Base-by-base conservation (phyloP, 441 rosid species). In the Euphorbia corollata region DNA sequence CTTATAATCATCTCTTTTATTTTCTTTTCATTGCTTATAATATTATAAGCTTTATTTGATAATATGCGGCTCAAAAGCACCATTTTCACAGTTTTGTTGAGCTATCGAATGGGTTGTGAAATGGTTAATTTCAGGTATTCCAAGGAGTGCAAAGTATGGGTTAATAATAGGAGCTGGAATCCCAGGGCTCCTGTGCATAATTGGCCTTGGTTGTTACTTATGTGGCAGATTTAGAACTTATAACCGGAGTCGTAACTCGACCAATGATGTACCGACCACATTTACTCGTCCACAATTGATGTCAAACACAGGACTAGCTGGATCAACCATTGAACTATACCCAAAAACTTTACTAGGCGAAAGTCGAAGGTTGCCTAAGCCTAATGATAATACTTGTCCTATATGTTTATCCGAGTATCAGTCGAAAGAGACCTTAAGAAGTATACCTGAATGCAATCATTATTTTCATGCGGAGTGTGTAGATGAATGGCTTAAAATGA, bases 381-480 rank as follows among this genome's bases (percentile, higher is more conserved):
- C 92, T 8, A 71, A 68, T 4, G 86, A 84, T 67, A 85, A 71
- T 73, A 79, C 78, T 38, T 90, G 95, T 64, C 74, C 91, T 5
- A 87, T 90, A 60, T 90, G 95, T 39, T 48, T 90, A 9, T 71
- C 81, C 1, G 92, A 90, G 23, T 90, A 90, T 65, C 82, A 83
- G 61, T 79, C 91, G 15, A 72, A 77, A 47, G 97, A 90, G 65
- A 77, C 77, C n/a, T 64, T 88, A 7, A 81, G 92, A 74, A 85
- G 88, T 8, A 84, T 90, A 62, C 95, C 97, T 4, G 88, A 87
- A 48, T 90, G 97, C 75, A 72, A 76, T 66, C 97, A 90, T 70
- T 90, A 86, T 70, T 90, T 85, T 65, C 97, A 90, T 5, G 77
- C 77, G 4, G 77, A 72, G 24, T 88, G 97, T 80, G 71, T 88